Conservation (phyloP, 2,329 filamentous ascomycete genomes). For the Xylariomycetidae sp. region DNA sequence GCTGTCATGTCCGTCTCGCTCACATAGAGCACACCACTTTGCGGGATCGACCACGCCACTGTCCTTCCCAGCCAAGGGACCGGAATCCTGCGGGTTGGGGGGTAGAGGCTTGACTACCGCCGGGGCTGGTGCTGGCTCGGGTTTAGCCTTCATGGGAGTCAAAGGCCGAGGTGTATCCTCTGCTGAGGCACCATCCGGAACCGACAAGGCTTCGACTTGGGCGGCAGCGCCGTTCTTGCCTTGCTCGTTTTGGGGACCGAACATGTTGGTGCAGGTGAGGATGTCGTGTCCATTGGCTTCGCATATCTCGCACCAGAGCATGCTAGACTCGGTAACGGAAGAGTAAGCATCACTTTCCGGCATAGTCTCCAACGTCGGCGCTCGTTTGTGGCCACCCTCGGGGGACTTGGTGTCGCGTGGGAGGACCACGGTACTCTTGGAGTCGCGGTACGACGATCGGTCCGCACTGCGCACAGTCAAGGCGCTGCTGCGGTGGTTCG, state of each 20-base stretch:
- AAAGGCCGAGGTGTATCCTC: conserved; percentile 50
- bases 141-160: conserved; percentile 44
- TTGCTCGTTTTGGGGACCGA: conserved; percentile 40
- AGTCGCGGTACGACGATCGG: conserved; percentile 57
- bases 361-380: conserved; percentile 59
- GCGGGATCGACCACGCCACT: conserved; percentile 72
- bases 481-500: conserved; percentile 44
- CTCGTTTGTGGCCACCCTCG: conserved; percentile 43
- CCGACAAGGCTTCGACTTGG: conserved; percentile 31
- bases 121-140: conserved; percentile 32
- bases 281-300: conserved; percentile 91
- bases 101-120: conserved; percentile 41
- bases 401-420: conserved; percentile 45
- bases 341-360: conserved; percentile 65
- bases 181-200: conserved; percentile 29
- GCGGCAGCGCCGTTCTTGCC: conserved; percentile 15
- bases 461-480: conserved; percentile 44
- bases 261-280: conserved; percentile 89
- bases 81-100: conserved; percentile 59
- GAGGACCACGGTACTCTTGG: conserved; percentile 58
- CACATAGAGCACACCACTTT: conserved; percentile 97
- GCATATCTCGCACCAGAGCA: conserved; percentile 91
- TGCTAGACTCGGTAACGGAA: conserved; percentile 64
- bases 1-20: conserved; percentile 93
- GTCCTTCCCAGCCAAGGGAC: conserved; percentile 70